Evolutionary conservation across 2,329 filamentous ascomycete genomes (phyloP).

Genomic region (Biscogniauxia marginata): DNA sequence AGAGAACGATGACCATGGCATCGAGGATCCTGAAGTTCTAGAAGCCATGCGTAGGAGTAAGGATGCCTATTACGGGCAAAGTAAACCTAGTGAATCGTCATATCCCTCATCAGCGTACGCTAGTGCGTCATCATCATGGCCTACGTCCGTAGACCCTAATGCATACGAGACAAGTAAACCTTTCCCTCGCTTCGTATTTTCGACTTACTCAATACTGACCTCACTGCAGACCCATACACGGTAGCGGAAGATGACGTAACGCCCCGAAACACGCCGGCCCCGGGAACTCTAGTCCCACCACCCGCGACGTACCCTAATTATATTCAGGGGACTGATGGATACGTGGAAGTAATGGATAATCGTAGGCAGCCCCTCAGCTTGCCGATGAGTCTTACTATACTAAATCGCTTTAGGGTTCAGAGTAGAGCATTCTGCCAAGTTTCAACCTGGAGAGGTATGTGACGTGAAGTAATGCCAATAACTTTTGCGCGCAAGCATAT

Average conservation of each 20-base stretch:
- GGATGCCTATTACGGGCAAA: constrained; percentile 18
- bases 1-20: constrained; percentile 5
- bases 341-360: constrained; percentile 20
- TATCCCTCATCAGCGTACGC: constrained; percentile 16
- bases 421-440: constrained; percentile 27
- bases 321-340: constrained; percentile 27
- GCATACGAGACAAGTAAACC: constrained; percentile 25
- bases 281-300: constrained; percentile 4
- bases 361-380: constrained; percentile 15
- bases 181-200: background rate
- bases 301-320: constrained; percentile 11
- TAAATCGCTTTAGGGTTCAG: constrained; percentile 25
- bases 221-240: constrained; percentile 13
- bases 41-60: constrained; percentile 23
- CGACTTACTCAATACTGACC: constrained; percentile 4
- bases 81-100: constrained; percentile 18
- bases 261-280: constrained; percentile 16
- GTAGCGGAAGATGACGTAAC: constrained; percentile 16
- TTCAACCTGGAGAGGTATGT: constrained; percentile 31
- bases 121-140: constrained; percentile 14
- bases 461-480: background rate
- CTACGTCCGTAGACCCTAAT: constrained; percentile 19
- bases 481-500: background rate
- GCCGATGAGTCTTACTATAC: constrained; percentile 5
- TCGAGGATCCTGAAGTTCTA: constrained; percentile 18